Base-by-base conservation (phyloP, 352 stramenopile genomes). In the Phytophthora kernoviae region DNA sequence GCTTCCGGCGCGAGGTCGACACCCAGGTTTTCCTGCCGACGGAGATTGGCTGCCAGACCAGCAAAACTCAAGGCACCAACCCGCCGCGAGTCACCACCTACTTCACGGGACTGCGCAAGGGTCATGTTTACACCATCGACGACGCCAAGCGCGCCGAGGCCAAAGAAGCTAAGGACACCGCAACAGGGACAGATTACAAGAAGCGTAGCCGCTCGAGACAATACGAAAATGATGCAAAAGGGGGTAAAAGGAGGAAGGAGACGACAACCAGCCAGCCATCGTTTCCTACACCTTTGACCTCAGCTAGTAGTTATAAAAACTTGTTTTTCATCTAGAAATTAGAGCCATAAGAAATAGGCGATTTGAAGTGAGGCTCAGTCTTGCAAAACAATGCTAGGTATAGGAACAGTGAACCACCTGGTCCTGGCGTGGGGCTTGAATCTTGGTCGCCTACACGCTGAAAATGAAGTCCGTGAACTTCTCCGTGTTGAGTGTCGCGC, bases 1-100 rank as follows among this genome's bases (percentile, higher is more conserved):
- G 93, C 68, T 98, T 97, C 75, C 75, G 88, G 44, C 77, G 79
- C 14, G 88, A 97, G 51, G 78, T 78, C 30, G 80, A 97, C 33
- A 93, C 90, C 14, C 94, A 98, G 58, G 87, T 96, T 10, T 97
- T 93, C 59, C 33, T 94, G 30, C 78, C 81, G 2, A 42, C 57
- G 0, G 72, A 90, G 7, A 73, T 75, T 43, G 42, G 61, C 15
- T 96, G 80, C n/a, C 93, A 98, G 65, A 98, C 92, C 3, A 79
- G 61, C 54, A 82, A 89, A 27, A 73, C 85, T 20, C 65, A 61
- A 24, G 93, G 88, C 30, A 97, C 82, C 11, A 98, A 97, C 65
- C 90, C 89, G 1, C 78, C 81, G 1, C 76, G 77, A 21, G 82
- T 89, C 15, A 79, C 83, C 37, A 93, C 78, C n/a, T 94, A 83